Conservation (phyloP, 78 protist species). For the Dictyostelium firmibasis region DNA sequence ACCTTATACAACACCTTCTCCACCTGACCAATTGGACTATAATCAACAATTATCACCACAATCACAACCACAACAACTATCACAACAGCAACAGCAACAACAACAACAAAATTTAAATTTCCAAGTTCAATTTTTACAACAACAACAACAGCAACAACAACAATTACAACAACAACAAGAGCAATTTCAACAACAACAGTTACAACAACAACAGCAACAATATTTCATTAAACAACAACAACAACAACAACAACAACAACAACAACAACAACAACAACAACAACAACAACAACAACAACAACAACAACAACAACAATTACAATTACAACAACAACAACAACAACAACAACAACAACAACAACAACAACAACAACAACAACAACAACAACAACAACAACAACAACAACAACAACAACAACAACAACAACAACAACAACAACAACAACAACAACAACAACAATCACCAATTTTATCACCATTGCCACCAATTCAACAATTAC, state of each 20-base stretch:
- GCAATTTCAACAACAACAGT: slow-evolving; percentile 17
- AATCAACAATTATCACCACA: neutral
- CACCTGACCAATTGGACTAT: neutral
- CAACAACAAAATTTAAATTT: slow-evolving; percentile 7
- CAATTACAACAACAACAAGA: neutral
- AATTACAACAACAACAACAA: slow-evolving; percentile 21
- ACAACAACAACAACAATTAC: neutral
- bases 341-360: slow-evolving; percentile 1
- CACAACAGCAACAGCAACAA: neutral
- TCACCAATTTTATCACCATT: neutral
- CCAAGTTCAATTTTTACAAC: slow-evolving; percentile 14
- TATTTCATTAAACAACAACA: neutral
- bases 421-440: slow-evolving; percentile 4
- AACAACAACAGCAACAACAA: slow-evolving; percentile 20
- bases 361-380: slow-evolving; percentile 16
- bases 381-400: slow-evolving; percentile 1
- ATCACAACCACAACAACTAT: neutral
- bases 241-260: neutral
- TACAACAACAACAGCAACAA: neutral
- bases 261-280: neutral
- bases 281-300: neutral
- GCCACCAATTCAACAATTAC: neutral
- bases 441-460: neutral
- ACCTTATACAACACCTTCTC: neutral
- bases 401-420: neutral